Base-by-base conservation (phyloP, 139 green algal species). In the Auxenochlorella pyrenoidosa region DNA sequence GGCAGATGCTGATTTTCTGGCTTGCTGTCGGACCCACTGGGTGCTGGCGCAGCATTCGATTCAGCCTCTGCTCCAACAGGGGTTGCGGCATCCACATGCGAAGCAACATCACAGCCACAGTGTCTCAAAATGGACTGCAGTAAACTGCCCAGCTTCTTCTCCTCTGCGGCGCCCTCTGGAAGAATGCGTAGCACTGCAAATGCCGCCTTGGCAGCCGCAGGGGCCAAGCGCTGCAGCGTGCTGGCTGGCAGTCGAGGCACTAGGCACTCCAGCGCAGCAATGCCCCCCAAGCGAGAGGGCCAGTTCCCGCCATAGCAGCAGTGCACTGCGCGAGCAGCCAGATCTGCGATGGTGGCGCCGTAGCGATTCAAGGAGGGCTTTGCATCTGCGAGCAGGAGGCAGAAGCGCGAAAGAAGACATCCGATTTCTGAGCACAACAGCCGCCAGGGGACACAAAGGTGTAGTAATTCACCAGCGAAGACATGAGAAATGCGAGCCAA, bases 221-320 rank as follows among this genome's bases (percentile, higher is more conserved):
- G 84, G 38, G 90, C 75, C 30, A 89, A 92, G 38, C 71, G 72
- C 26, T 40, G 28, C 82, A 97, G 76, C 84, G 92, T 93, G 0
- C 36, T 60, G 19, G 90, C 68, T 0, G 94, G 94, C 83, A 97
- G 30, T 26, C 79, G 85, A 22, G 63, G 34, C 19, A 58, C 43
- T n/a, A 92, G 65, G 26, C 59, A 2, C 34, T 75, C 28, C 4
- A 99, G 79, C n/a, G 94, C 96, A 19, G 92, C 89, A 15, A 95
- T 91, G 30, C 97, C 97, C 30, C 96, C 96, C 16, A 98, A 88
- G 34, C 95, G 93, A 12, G 89, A 86, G 12, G 95, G 82, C 97
- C 97, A 99, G 15, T 88, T 89, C 75, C 95, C 94, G 22, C 95
- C 94, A 78, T 96, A 98, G 91, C 97, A 99, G 87, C 93, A 95